Evolutionary conservation across 2,329 filamentous ascomycete species (phyloP).

Genomic region (Monilinia aucupariae): DNA sequence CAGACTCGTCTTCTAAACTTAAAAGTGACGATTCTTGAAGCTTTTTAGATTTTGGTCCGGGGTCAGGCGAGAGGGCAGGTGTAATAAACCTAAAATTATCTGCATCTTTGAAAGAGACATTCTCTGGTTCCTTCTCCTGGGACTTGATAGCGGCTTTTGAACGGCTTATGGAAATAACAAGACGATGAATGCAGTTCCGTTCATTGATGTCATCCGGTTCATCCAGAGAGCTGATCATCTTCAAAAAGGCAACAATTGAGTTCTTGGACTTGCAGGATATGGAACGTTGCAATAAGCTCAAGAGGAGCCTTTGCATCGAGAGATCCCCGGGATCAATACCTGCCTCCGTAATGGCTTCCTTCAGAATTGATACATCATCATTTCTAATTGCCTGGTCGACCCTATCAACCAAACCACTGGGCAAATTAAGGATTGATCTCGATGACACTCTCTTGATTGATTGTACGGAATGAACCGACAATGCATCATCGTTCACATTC

Average conservation of each 20-base stretch:
- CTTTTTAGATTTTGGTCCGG: slow-evolving; percentile 56
- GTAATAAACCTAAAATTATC: slow-evolving; percentile 62
- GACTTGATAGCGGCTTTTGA: slow-evolving; percentile 48
- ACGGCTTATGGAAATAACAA: slow-evolving; percentile 87
- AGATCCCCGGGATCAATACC: slow-evolving; percentile 49
- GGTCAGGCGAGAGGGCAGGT: slow-evolving; percentile 64
- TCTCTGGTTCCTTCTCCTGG: slow-evolving; percentile 21
- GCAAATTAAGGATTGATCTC: slow-evolving; percentile 67
- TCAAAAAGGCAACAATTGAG: slow-evolving; percentile 67
- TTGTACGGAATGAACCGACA: slow-evolving; percentile 60
- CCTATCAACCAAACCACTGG: slow-evolving; percentile 61
- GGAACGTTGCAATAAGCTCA: slow-evolving; percentile 72
- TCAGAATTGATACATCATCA: slow-evolving; percentile 57
- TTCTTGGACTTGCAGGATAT: slow-evolving; percentile 64
- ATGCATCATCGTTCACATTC: slow-evolving; percentile 69
- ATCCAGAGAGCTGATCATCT: slow-evolving; percentile 64
- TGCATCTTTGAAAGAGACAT: slow-evolving; percentile 41
- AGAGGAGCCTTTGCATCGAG: slow-evolving; percentile 60
- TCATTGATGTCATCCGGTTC: slow-evolving; percentile 91
- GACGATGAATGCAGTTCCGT: slow-evolving; percentile 85
- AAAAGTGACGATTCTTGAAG: slow-evolving; percentile 63
- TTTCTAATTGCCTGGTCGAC: slow-evolving; percentile 67
- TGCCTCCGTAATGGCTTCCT: slow-evolving; percentile 52
- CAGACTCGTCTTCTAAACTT: slow-evolving; percentile 66
- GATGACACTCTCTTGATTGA: slow-evolving; percentile 74